Percentiles rank a stretch among this genome's conserved stretches.
phyloP scores from a whole-genome alignment of 164 flowering plant genomes.

The Magnolia kwangsiensis region DNA sequence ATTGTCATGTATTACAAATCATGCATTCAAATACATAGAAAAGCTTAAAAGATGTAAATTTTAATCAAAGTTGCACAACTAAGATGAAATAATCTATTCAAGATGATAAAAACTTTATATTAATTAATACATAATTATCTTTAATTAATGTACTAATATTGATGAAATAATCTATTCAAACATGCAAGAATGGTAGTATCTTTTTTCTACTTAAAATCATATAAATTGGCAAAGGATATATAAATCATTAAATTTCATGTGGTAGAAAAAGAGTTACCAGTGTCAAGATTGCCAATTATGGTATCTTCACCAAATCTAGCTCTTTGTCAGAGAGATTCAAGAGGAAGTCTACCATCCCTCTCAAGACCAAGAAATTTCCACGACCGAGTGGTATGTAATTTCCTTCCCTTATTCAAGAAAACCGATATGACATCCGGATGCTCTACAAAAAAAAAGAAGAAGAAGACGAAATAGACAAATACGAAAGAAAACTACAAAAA shows the following conservation, averaged over 20 bases:
- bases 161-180: too few species aligned
- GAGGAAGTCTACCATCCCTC: conserved; percentile 21
- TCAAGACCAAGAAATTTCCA: conserved; percentile 65
- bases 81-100: too few species aligned
- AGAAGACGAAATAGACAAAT: background rate
- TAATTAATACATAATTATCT: too few species aligned
- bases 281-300: conserved; percentile 72
- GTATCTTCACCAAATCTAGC: conserved; percentile 72
- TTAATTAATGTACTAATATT: too few species aligned
- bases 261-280: conserved; percentile 32
- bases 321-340: conserved; percentile 45
- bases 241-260: conserved; percentile 16
- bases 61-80: too few species aligned
- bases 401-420: conserved; percentile 41
- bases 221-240: too few species aligned
- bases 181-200: too few species aligned
- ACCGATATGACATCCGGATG: conserved; percentile 65
- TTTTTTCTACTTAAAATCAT: too few species aligned
- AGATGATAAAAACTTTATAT: too few species aligned
- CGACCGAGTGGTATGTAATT: conserved; percentile 65
- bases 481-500: background rate
- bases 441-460: conserved; percentile 31
- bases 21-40: too few species aligned
- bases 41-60: too few species aligned
- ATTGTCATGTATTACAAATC: too few species aligned